Evolutionary conservation across 352 stramenopile genomes (phyloP), one percentile per base, ranked within the genome.

Genomic region (Phytopythium boreale): DNA sequence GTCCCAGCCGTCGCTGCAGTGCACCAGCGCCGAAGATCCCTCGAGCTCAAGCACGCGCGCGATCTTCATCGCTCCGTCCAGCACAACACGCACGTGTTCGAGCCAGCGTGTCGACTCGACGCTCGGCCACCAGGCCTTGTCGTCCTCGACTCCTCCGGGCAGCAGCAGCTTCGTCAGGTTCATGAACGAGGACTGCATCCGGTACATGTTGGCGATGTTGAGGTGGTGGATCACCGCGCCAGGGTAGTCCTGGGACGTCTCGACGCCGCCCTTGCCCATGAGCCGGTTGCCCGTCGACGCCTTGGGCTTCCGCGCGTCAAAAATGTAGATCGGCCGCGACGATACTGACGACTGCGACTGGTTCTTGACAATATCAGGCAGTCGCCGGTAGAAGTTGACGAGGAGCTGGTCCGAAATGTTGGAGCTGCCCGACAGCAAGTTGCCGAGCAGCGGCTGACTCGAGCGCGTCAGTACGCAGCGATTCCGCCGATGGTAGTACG

Each of bases 201-300:
- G 90, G 65, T 98, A 97, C 80, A 98, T 98, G 74, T 98, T 98
- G 19, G 86, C 79, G 58, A 98, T 97, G 57, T 96, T 85, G 47
- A 97, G 71, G 59, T 96, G 93, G 27, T 88, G 74, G 19, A 98
- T 66, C 31, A 89, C 79, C 1, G 88, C 87, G 7, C 86, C 87
- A 12, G 75, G 73, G 44, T 95, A 95, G 62, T 96, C 84, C 62
- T 92, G 85, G 10, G 84, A 72, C 0, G 85, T 89, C 62, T 97
- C 93, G 4, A 98, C 93, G 26, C 84, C 90, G 46, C 93, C 93
- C 71, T 97, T 97, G 9, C 93, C 93, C 75, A 96, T 93, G 14
- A 96, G 74, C 9, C 87, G 75, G 64, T 98, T 98, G 15, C 86
- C 93, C 14, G 88, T 92, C 17, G 93, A 94, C 9, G 89, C 91